phyloP scores from a whole-genome alignment of 2,329 filamentous ascomycete species.

The Cucurbitaria berberidis region DNA sequence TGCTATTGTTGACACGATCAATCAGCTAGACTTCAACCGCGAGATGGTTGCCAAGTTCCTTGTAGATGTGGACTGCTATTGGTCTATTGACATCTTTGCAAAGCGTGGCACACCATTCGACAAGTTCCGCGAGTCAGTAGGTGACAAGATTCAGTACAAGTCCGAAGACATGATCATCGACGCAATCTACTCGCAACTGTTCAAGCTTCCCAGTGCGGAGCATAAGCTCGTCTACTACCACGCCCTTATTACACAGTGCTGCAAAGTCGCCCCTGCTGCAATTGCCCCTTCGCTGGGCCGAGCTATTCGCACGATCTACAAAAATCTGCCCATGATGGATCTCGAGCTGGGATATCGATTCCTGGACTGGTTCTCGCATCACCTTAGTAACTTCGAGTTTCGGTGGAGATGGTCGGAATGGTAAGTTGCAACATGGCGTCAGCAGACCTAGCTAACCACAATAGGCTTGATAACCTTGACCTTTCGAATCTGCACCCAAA shows the following conservation, averaged over 20 bases:
- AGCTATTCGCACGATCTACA: constrained; percentile 90
- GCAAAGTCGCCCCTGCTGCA: constrained; percentile 94
- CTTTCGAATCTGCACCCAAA: constrained; percentile 79
- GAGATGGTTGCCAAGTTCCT: constrained; percentile 84
- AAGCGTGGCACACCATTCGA: constrained; percentile 94
- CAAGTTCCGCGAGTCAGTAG: constrained; percentile 71
- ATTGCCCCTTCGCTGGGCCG: constrained; percentile 92
- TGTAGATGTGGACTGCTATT: constrained; percentile 95
- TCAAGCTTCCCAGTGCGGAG: constrained; percentile 83
- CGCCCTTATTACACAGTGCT: constrained; percentile 89
- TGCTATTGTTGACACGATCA: constrained; percentile 88
- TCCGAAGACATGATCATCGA: constrained; percentile 98
- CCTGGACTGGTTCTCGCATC: constrained; percentile 96
- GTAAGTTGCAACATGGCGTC: constrained; percentile 53
- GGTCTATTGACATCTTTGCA: constrained; percentile 85
- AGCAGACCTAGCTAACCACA: constrained; percentile 11
- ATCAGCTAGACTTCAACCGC: constrained; percentile 90
- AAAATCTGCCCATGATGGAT: constrained; percentile 81
- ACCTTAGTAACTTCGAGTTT: constrained; percentile 98
- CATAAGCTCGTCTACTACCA: constrained; percentile 98
- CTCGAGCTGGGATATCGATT: constrained; percentile 86
- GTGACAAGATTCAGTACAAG: constrained; percentile 85
- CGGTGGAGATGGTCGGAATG: constrained; percentile 99
- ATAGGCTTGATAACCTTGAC: constrained; percentile 77
- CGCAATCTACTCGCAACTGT: constrained; percentile 93